Percentiles rank a stretch among this genome's conserved stretches.
Evolutionary conservation across 2,329 filamentous ascomycete species (phyloP).

Genomic region (Ascosphaera apis): DNA sequence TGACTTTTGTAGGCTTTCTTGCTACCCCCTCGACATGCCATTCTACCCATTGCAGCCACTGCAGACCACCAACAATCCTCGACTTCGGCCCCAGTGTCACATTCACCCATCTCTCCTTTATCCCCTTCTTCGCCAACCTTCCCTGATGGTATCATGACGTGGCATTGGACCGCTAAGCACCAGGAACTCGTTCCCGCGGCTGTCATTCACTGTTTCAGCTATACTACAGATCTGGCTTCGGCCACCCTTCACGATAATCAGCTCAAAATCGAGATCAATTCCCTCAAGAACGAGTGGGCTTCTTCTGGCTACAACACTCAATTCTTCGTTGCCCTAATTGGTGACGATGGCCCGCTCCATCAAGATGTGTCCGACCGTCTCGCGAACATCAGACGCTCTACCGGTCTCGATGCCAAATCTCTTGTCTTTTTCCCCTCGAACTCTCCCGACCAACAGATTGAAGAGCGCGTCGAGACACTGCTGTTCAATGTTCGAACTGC

Average conservation of each 20-base stretch:
- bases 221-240: slow-evolving; percentile 49
- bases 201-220: slow-evolving; percentile 57
- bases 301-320: slow-evolving; percentile 45
- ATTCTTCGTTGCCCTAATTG: slow-evolving; percentile 54
- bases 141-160: slow-evolving; percentile 68
- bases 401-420: slow-evolving; percentile 58
- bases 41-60: background rate
- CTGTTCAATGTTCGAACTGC: slow-evolving; percentile 49
- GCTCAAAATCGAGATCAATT: slow-evolving; percentile 68
- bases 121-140: slow-evolving; percentile 65
- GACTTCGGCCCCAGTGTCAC: slow-evolving; percentile 35
- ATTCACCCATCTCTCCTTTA: slow-evolving; percentile 79
- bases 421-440: slow-evolving; percentile 67
- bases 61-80: slow-evolving; percentile 6
- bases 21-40: too few relatives aligned
- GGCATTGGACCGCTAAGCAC: slow-evolving; percentile 71
- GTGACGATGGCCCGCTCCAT: slow-evolving; percentile 41
- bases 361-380: slow-evolving; percentile 52
- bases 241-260: slow-evolving; percentile 66
- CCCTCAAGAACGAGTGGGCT: slow-evolving; percentile 42
- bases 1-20: too few relatives aligned
- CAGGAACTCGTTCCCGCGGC: slow-evolving; percentile 62
- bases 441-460: slow-evolving; percentile 46
- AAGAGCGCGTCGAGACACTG: slow-evolving; percentile 49
- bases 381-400: slow-evolving; percentile 53